Evolutionary conservation across 129 eudicot species (phyloP).

Genomic region (Artemisia annua): DNA sequence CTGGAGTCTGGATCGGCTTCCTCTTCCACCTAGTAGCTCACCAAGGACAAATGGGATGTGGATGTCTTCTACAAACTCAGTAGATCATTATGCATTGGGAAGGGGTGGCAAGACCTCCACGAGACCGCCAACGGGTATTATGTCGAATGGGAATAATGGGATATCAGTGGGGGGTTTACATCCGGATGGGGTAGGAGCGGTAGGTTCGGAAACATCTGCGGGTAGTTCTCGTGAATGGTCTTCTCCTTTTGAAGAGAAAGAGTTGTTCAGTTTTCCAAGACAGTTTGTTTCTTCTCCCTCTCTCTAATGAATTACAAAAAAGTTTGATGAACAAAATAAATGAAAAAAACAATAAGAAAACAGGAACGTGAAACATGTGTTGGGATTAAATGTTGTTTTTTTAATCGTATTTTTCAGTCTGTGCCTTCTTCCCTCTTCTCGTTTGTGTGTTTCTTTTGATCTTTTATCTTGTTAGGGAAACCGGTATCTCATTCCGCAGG

Average conservation of each 20-base stretch:
- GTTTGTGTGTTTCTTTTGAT: conserved; percentile 13
- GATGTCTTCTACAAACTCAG: conserved; percentile 34
- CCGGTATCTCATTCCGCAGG: background rate
- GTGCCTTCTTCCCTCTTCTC: conserved; percentile 28
- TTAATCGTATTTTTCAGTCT: conserved; percentile 5
- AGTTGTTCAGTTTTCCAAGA: conserved; percentile 77
- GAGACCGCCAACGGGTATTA: conserved; percentile 46
- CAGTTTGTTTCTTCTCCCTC: conserved; percentile 91
- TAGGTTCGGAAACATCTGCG: conserved; percentile 41
- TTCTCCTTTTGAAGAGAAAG: conserved; percentile 93
- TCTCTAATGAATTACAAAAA: conserved; percentile 42
- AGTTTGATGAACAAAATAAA: conserved; percentile 35
- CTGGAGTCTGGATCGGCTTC: conserved; percentile 75
- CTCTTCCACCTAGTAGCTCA: conserved; percentile 28
- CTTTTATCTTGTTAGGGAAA: conserved; percentile 4
- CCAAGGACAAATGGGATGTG: conserved; percentile 49
- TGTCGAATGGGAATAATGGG: conserved; percentile 39
- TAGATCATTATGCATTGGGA: conserved; percentile 15
- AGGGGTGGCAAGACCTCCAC: conserved; percentile 38
- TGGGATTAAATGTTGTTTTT: conserved; percentile 57
- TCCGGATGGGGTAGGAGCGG: conserved; percentile 42
- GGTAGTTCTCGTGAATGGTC: conserved; percentile 84
- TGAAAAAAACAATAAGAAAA: conserved; percentile 36
- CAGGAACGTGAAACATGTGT: too few species aligned
- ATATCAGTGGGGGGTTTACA: conserved; percentile 34